Base-by-base conservation (phyloP, 1,139 yeast genomes). In the Sugiyamaella grinbergsii region DNA sequence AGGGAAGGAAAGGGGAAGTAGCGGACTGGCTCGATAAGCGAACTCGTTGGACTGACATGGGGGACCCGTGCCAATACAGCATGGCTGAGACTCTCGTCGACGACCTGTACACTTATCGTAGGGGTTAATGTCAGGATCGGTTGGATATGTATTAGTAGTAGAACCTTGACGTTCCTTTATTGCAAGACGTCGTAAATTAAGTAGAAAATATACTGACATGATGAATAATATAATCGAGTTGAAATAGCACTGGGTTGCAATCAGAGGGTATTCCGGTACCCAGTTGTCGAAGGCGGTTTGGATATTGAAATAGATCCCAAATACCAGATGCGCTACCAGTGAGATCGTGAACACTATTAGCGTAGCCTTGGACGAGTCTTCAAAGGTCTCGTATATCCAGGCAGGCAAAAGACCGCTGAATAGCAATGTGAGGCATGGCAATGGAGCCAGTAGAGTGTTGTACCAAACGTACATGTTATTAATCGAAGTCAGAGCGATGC, bases 241-340 rank as follows among this genome's bases (percentile, higher is more conserved):
- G 23, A 43, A 43, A 8, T 43, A 33, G 16, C 47, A 43, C 11
- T 34, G 47, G 4, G 34, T 29, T 2, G 41, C 22, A 5, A 34
- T 16, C 8, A 43, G n/a, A 22, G 36, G 26, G 13, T 43, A 13
- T 7, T 24, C 28, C n/a, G 47, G 47, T 15, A 15, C 7, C 47
- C 47, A 43, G n/a, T 11, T 20, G 13, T 43, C 34, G 24, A 43
- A 36, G 7, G 47, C 41, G 2, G 24, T 19, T 10, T 11, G 41
- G 20, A 43, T 28, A 28, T 43, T 43, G 34, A 33, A 43, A 13
- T 43, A 43, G 1, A 43, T 36, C 5, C 41, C 47, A 26, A 20
- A 43, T 7, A 43, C 36, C 16, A 37, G 13, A 19, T 43, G 47
- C n/a, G 34, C 47, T 2, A 34, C 8, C n/a, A 43, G 34, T 11